Evolutionary conservation across 768 basidiomycete genomes (phyloP), one percentile per base, ranked within the genome.

Genomic region (Kwoniella heveanensis): DNA sequence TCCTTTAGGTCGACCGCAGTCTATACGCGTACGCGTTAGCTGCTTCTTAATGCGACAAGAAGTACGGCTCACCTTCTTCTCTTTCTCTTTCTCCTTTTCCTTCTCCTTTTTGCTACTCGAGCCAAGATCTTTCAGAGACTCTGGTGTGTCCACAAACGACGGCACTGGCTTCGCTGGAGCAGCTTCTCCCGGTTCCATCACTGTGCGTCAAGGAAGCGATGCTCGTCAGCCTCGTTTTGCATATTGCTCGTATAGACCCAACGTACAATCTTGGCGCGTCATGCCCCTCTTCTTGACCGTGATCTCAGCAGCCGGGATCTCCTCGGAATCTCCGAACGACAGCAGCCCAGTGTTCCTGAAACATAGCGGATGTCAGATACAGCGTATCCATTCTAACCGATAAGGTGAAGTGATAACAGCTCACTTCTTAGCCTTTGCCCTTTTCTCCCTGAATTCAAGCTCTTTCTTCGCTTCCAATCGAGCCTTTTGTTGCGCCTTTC

Each of bases 381-480:
- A 22, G 29, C 6, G 39, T 27, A 17, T 25, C 29, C 30, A 29
- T 30, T 24, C 1, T 1, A 26, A 37, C 15, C 15, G 17, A 9
- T 3, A 3, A 39, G n/a, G n/a, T n/a, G n/a, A n/a, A 10, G 29
- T 8, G 8, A 6, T 24, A 27, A 29, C 39, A 15, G 79, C 87
- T 65, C 64, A 93, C 94, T 96, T 98, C 72, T 93, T 97, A 0
- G 90, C 91, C 69, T 86, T 87, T 73, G 91, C 88, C 44, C 87
- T 85, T 1, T 68, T 71, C 60, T 77, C 76, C 46, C 73, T 65
- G 8, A 58, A 49, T 52, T 77, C 79, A 32, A 61, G 57, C 32
- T 78, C 76, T 49, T 63, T 62, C 61, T 74, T 71, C 1, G 72
- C 72, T 30, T 77, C 73, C 21, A 76, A 1, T 51, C 73, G 61